phyloP scores from a whole-genome alignment of 192 early-diverging fungal genomes.

The Irineochytrium annulatum region DNA sequence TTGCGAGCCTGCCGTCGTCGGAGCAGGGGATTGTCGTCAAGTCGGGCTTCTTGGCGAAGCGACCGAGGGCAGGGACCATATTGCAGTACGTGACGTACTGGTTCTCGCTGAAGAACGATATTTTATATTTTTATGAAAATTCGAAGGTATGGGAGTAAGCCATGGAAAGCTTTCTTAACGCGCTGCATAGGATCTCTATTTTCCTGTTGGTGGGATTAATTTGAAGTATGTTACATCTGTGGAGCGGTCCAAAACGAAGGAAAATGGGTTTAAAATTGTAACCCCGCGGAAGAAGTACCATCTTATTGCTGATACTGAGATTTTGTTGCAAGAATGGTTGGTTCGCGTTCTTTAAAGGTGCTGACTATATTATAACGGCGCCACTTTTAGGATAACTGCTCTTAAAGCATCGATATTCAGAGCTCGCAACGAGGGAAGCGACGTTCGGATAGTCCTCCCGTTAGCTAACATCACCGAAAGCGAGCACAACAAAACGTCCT shows the following conservation, averaged over 20 bases:
- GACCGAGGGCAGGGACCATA: slow-evolving; percentile 35
- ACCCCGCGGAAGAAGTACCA: slow-evolving; percentile 48
- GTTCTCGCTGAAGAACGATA: slow-evolving; percentile 60
- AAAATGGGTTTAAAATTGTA: slow-evolving; percentile 43
- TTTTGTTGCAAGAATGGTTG: slow-evolving; percentile 52
- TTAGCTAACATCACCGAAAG: slow-evolving; percentile 49
- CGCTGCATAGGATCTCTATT: slow-evolving; percentile 45
- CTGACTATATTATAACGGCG: slow-evolving; percentile 38
- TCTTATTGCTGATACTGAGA: slow-evolving; percentile 56
- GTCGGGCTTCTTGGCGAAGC: slow-evolving; percentile 45
- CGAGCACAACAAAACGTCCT: slow-evolving; percentile 44
- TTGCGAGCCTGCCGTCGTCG: slow-evolving; percentile 51
- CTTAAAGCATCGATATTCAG: slow-evolving; percentile 54
- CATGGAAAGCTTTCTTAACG: not conserved
- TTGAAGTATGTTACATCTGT: slow-evolving; percentile 56
- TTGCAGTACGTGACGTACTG: slow-evolving; percentile 47
- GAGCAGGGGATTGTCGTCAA: slow-evolving; percentile 13
- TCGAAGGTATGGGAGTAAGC: slow-evolving; percentile 33
- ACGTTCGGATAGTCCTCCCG: slow-evolving; percentile 51
- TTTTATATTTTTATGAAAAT: slow-evolving; percentile 52
- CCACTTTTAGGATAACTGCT: slow-evolving; percentile 29
- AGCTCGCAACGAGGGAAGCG: slow-evolving; percentile 54
- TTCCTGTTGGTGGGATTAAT: slow-evolving; percentile 55
- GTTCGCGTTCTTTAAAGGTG: not conserved
- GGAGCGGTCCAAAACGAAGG: slow-evolving; percentile 31